Base-by-base conservation (phyloP, 1,284 basidiomycete species). In the Trichosporon sp. region DNA sequence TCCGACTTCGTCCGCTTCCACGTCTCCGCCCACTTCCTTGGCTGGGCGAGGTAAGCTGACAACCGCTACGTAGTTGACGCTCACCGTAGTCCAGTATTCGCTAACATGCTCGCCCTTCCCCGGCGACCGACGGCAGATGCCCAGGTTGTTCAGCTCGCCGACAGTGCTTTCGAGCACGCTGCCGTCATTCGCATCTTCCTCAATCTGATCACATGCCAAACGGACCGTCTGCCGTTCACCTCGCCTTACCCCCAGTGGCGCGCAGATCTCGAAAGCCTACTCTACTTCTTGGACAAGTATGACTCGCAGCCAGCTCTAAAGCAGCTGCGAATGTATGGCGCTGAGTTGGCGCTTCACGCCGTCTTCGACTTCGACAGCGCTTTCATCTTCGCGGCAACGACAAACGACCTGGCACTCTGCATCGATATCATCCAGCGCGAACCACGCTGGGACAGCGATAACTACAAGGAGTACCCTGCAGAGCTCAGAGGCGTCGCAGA, bases 1-100 rank as follows among this genome's bases (percentile, higher is more conserved):
- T 60, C 65, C 2, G 70, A 71, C 64, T 38, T 35, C 2, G 63
- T 67, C 11, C 27, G 58, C 11, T 71, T 71, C 62, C 35, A 53
- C 15, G 67, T 68, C 1, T 62, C 56, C 29, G 18, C 65, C 1
- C 62, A 62, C n/a, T 21, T 32, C 60, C 44, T 67, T 11, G 51
- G 23, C 7, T 56, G 51, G 25, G 9, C 51, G 3, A 56, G 25
- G 51, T 56, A 9, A 12, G 51, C 25, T 56, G 2, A 7, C 38
- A 29, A 25, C 9, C 8, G 7, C 8, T 27, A 6, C 8, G 18
- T 6, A 13, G 21, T n/a, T 8, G n/a, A n/a, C 44, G 12, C 51
- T 56, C 13, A 56, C 15, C 23, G 4, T 5, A 56, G 51, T 27
- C 51, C 51, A 23, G 51, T 56, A 13, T 56, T 56, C 51, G 51